Conservation (phyloP, 306 rosid species). For the Oxytropis ochrocephala region DNA sequence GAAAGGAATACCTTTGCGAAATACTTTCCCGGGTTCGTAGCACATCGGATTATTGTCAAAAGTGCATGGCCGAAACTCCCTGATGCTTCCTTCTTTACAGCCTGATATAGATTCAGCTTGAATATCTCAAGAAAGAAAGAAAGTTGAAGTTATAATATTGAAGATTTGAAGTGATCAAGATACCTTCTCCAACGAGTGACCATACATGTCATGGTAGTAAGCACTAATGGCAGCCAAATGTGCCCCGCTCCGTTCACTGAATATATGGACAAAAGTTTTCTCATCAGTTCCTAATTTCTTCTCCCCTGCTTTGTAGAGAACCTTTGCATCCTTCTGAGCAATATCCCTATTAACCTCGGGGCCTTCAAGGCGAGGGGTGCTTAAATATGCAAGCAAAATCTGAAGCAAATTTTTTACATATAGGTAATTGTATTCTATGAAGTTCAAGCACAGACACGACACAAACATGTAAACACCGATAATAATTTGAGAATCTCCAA, state of each 20-base stretch:
- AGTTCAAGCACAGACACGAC: not conserved
- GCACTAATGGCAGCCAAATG: constrained; percentile 52
- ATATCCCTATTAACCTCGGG: constrained; percentile 46
- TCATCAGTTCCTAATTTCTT: constrained; percentile 43
- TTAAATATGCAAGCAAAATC: constrained; percentile 55
- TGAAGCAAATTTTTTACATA: constrained; percentile 10
- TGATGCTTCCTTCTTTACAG: constrained; percentile 53
- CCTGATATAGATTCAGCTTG: constrained; percentile 29
- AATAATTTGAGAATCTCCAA: too few species aligned
- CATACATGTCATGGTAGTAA: constrained; percentile 47
- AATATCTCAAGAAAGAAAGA: not conserved
- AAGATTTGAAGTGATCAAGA: not conserved
- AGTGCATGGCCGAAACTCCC: constrained; percentile 53
- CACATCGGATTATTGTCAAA: constrained; percentile 45
- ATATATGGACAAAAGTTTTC: constrained; percentile 45
- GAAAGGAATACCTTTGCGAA: constrained; percentile 57
- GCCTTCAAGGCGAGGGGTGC: constrained; percentile 51
- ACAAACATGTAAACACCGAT: too few species aligned
- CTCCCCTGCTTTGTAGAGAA: constrained; percentile 38
- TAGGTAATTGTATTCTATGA: not conserved
- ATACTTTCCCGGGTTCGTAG: constrained; percentile 45
- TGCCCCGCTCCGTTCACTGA: constrained; percentile 47
- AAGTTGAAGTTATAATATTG: not conserved
- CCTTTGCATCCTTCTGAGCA: constrained; percentile 39
- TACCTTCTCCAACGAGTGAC: constrained; percentile 58